A percentile compares a stretch with the other conserved stretches of the same genome.
Conservation (phyloP, 2,329 filamentous ascomycete species). For the Colletotrichum acutatum region DNA sequence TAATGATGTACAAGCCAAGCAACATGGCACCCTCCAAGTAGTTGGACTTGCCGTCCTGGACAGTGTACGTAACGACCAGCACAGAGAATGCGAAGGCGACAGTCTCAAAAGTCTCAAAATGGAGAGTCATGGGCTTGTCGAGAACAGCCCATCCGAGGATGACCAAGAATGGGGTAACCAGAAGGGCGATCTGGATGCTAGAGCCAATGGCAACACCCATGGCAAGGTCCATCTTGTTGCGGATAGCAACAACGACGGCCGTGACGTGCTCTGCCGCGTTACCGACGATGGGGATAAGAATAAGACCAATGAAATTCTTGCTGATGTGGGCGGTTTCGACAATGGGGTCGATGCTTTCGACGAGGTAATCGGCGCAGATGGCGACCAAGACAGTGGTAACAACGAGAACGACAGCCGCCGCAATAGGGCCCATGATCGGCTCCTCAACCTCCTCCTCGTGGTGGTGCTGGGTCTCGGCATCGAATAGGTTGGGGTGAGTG, state of each 20-base stretch:
- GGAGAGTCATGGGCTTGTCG: conserved; percentile 77
- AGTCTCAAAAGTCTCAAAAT: conserved; percentile 85
- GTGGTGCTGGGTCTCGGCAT: conserved; percentile 56
- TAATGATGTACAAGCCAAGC: conserved; percentile 66
- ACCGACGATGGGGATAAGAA: conserved; percentile 82
- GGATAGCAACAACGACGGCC: conserved; percentile 80
- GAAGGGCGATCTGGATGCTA: conserved; percentile 84
- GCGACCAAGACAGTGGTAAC: conserved; percentile 77
- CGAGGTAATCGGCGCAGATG: conserved; percentile 80
- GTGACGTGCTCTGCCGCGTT: conserved; percentile 87
- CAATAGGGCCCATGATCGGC: conserved; percentile 69
- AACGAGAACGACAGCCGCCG: conserved; percentile 74
- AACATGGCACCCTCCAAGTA: conserved; percentile 84
- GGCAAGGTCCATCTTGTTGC: conserved; percentile 79
- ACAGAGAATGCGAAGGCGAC: conserved; percentile 82
- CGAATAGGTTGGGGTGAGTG: conserved; percentile 80
- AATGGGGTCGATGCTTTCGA: conserved; percentile 79
- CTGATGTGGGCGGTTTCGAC: conserved; percentile 77
- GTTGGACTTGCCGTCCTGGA: conserved; percentile 86
- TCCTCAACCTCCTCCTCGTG: conserved; percentile 52
- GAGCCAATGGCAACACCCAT: conserved; percentile 86
- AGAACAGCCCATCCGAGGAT: conserved; percentile 83
- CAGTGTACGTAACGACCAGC: conserved; percentile 79
- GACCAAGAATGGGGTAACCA: conserved; percentile 84
- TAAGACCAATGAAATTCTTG: conserved; percentile 84